Evolutionary conservation across 352 stramenopile genomes (phyloP).

Genomic region (Pythium periplocum): DNA sequence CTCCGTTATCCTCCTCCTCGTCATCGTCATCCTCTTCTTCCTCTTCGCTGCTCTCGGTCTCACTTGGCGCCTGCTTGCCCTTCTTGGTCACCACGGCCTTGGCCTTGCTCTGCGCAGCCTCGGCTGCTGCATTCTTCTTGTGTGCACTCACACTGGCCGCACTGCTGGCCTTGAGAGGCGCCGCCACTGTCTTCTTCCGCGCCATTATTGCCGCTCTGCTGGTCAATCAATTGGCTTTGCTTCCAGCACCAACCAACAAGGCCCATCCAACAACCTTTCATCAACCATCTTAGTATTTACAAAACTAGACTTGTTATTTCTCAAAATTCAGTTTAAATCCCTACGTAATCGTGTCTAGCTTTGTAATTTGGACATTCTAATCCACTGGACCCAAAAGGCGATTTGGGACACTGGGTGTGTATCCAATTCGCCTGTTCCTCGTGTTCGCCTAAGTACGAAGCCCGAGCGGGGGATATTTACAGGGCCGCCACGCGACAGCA

Average conservation of each 20-base stretch:
- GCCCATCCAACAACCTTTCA: slow-evolving; percentile 22
- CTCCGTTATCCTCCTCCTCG: slow-evolving; percentile 43
- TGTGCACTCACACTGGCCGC: slow-evolving; percentile 12
- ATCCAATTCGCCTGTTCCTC: slow-evolving; percentile 2
- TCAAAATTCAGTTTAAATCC: too few relatives aligned
- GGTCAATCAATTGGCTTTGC: background rate
- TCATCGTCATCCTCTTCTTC: slow-evolving; percentile 43
- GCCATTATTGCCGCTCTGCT: background rate
- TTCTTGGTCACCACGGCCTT: background rate
- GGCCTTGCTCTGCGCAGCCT: slow-evolving; percentile 1
- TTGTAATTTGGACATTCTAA: slow-evolving; percentile 1
- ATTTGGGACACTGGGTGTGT: background rate
- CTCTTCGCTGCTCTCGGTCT: slow-evolving; percentile 49
- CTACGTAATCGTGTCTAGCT: slow-evolving; percentile 3
- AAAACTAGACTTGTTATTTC: too few relatives aligned
- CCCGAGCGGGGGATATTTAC: slow-evolving; percentile 7
- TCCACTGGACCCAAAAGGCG: too few relatives aligned
- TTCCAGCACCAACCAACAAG: slow-evolving; percentile 22
- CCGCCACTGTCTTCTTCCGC: slow-evolving; percentile 8
- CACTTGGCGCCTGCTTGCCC: slow-evolving; percentile 14
- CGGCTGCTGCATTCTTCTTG: slow-evolving; percentile 9
- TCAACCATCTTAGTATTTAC: too few relatives aligned
- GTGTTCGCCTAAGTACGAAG: slow-evolving; percentile 15
- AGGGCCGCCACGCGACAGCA: background rate
- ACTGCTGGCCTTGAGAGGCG: slow-evolving; percentile 23